Conservation (phyloP, 2,329 filamentous ascomycete genomes). For the Incumbomyces delicatus region DNA sequence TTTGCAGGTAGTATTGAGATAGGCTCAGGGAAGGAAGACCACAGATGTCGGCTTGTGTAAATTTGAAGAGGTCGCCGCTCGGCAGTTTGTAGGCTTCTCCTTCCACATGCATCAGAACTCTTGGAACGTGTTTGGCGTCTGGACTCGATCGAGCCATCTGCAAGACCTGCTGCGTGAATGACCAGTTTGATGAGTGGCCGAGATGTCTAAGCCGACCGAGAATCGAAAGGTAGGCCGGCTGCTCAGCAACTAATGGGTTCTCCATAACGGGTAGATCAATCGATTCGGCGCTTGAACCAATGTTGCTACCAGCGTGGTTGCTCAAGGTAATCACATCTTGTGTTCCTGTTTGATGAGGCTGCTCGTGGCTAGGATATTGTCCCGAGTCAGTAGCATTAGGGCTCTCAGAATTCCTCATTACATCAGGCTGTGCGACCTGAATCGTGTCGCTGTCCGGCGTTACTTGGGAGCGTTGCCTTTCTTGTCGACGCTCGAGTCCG, state of each 20-base stretch:
- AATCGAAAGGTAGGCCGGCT: neutral
- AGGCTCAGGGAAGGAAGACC: constrained; percentile 42
- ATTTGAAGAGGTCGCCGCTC: neutral
- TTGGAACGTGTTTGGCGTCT: neutral
- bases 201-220: neutral
- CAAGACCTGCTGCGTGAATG: neutral
- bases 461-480: neutral
- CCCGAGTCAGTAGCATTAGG: too few relatives aligned
- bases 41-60: neutral
- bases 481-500: neutral
- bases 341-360: too few relatives aligned
- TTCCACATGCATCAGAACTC: constrained; percentile 42
- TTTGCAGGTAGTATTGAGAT: constrained; percentile 44
- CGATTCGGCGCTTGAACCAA: neutral
- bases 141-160: neutral
- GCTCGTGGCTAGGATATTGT: too few relatives aligned
- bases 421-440: too few relatives aligned
- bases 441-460: neutral
- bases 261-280: neutral
- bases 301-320: neutral
- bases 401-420: too few relatives aligned
- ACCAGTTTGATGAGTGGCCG: neutral
- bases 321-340: too few relatives aligned
- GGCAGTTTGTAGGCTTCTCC: too few relatives aligned
- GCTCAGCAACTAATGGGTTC: neutral